Evolutionary conservation across 305 asterid species (phyloP).

Genomic region (Coffea humblotiana): DNA sequence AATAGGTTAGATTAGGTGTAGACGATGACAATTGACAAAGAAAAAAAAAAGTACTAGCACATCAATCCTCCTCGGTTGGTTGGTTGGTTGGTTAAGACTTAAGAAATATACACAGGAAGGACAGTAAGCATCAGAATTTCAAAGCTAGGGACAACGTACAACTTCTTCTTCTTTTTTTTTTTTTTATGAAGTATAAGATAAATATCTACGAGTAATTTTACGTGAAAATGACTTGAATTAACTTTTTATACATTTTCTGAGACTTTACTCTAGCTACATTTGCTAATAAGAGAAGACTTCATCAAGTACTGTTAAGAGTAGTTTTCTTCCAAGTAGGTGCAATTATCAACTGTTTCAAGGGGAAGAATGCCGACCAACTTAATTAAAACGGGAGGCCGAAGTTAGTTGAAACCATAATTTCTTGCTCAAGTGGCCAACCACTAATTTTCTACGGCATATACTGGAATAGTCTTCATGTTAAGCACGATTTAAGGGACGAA

Average conservation of each 20-base stretch:
- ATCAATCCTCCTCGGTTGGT: neutral
- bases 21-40: too few species aligned
- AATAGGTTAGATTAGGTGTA: too few species aligned
- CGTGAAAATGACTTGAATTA: too few species aligned
- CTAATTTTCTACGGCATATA: neutral
- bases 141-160: neutral
- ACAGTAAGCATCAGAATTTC: too few species aligned
- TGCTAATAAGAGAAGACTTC: neutral
- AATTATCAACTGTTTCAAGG: neutral
- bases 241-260: too few species aligned
- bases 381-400: neutral
- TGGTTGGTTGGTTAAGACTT: neutral
- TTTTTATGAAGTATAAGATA: neutral
- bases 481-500: neutral
- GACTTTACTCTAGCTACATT: too few species aligned
- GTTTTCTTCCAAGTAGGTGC: neutral
- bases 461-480: neutral
- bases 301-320: neutral
- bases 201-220: too few species aligned
- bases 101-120: neutral
- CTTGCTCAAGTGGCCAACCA: neutral
- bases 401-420: neutral
- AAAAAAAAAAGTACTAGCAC: too few species aligned
- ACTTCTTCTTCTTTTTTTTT: neutral
- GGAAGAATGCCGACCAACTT: neutral